Base-by-base conservation (phyloP, 305 asterid species). In the Solanum hybrid region DNA sequence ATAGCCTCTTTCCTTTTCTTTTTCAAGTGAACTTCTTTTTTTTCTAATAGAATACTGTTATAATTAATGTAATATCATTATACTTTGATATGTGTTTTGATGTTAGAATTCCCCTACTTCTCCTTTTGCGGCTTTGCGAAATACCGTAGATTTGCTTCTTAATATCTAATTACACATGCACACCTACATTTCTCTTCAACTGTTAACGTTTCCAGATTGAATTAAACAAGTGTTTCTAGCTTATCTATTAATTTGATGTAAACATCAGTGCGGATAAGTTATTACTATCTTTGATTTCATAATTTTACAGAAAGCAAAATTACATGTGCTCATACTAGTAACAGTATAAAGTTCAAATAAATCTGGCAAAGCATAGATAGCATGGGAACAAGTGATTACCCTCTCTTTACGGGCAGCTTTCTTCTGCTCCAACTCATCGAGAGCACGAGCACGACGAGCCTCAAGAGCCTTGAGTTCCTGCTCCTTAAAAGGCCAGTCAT, bases 401-500 rank as follows among this genome's bases (percentile, higher is more conserved):
- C 97, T 96, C 91, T 96, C 99, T 91, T 95, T 97, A 17, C 98
- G 95, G 27, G 99, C 99, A 32, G 96, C 97, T 95, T 96, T 95
- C 95, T 96, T 97, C 87, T 92, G 97, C 92, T 96, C 98, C 82
- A 93, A 90, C 88, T 95, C 99, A 72, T 97, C 96, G 14, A 94
- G 75, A 5, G 95, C 97, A 1, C 96, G 95, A 80, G 96, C 93
- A 17, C 98, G 98, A 76, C 98, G 96, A 39, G 73, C 95, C 90
- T 96, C 98, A n/a, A 96, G 98, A 36, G 98, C 98, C 90, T 94
- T 95, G 91, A 96, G 98, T 92, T 96, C 99, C 94, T 96, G 94
- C 57, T 97, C 99, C 97, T 95, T 97, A 88, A 96, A 96, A 15
- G 99, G 99, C 98, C 97, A 96, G 31, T 97, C 99, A 90, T 95